Evolutionary conservation across 345 rosid species (phyloP).

Genomic region (Populus davidiana): DNA sequence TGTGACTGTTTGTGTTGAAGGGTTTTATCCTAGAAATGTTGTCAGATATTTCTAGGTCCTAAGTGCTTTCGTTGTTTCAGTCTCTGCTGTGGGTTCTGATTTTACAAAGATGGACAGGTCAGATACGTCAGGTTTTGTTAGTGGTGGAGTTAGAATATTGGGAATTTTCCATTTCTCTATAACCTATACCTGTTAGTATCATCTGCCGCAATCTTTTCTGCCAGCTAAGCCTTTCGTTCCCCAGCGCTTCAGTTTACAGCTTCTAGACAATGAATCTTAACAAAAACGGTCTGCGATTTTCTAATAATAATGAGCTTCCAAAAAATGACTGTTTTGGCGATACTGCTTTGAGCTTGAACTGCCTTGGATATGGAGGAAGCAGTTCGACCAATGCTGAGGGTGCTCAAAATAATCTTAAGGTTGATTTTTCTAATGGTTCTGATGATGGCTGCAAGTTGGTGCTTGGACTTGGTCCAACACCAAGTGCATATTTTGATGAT

Average conservation of each 20-base stretch:
- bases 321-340: constrained; percentile 57
- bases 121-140: constrained; percentile 89
- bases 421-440: constrained; percentile 43
- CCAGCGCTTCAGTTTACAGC: constrained; percentile 6
- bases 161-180: constrained; percentile 32
- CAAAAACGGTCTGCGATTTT: constrained; percentile 39
- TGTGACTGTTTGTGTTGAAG: constrained; percentile 37
- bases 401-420: constrained; percentile 33
- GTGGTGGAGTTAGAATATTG: constrained; percentile 54
- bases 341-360: constrained; percentile 65
- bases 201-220: constrained; percentile 22
- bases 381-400: constrained; percentile 31
- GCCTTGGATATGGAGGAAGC: constrained; percentile 52
- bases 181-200: constrained; percentile 19
- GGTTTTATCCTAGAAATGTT: constrained; percentile 56
- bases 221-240: constrained; percentile 8
- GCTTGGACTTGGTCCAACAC: constrained; percentile 87
- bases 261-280: constrained; percentile 59
- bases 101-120: constrained; percentile 65
- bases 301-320: constrained; percentile 34
- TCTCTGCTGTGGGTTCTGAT: constrained; percentile 5
- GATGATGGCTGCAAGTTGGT: constrained; percentile 85
- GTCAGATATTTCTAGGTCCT: constrained; percentile 34
- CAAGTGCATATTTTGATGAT: constrained; percentile 44
- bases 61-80: constrained; percentile 17